These are phyloP conservation scores for Colletotrichum sidae DNA, from an alignment of 2,329 filamentous ascomycete genomes.

Conservation along the genomic window DNA sequence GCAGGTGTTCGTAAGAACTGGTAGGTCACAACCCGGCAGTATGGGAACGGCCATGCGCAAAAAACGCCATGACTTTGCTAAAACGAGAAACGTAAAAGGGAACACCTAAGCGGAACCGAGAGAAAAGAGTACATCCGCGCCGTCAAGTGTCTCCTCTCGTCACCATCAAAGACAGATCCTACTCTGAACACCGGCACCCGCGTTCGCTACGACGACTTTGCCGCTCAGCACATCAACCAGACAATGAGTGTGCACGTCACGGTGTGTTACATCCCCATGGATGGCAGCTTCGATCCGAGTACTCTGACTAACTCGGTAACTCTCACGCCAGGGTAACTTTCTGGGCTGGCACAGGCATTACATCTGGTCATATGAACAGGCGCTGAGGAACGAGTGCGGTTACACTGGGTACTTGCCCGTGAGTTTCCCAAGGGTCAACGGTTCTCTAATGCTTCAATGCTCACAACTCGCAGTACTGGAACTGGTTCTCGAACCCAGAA, in stretches of 20 bases:
- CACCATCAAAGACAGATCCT: constrained; percentile 12
- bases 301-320: not conserved
- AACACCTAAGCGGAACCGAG: constrained; percentile 1
- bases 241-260: constrained; percentile 18
- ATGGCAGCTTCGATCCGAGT: not conserved
- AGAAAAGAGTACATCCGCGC: constrained; percentile 33
- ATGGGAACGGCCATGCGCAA: not conserved
- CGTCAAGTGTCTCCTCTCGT: constrained; percentile 25
- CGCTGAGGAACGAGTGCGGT: constrained; percentile 29
- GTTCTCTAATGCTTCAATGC: constrained; percentile 5
- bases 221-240: constrained; percentile 32
- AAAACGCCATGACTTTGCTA: not conserved
- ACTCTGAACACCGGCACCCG: constrained; percentile 20
- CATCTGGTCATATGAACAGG: constrained; percentile 25
- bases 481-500: not conserved
- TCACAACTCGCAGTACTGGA: constrained; percentile 40
- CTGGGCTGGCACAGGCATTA: constrained; percentile 33
- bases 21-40: not conserved
- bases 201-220: constrained; percentile 34
- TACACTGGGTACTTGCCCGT: constrained; percentile 38
- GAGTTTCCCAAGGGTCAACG: not conserved
- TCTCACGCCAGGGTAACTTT: constrained; percentile 10
- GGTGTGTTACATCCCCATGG: not conserved
- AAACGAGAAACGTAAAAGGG: not conserved
- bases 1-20: constrained; percentile 16